Base-by-base conservation (phyloP, 768 basidiomycete genomes). In the Dentipellis sp. region DNA sequence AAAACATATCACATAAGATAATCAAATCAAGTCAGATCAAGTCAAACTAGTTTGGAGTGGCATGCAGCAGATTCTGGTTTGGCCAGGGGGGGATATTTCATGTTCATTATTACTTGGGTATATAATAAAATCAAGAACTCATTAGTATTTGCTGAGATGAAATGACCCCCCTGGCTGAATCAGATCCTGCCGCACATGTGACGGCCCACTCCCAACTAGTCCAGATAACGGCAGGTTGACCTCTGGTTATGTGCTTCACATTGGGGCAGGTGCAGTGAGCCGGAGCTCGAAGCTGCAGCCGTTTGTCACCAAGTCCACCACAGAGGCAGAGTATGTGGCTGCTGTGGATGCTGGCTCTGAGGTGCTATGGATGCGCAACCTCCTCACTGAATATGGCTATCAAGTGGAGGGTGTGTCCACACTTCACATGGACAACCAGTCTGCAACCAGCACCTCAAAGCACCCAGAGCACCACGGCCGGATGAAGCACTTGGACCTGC, bases 401-500 rank as follows among this genome's bases (percentile, higher is more conserved):
- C 22, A 45, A 0, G 38, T 55, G 0, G 10, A 34, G 6, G 9
- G 14, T 1, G 61, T 66, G 1, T 52, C 60, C 1, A 50, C 55
- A 0, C 39, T 72, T 1, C 59, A 39, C 12, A 29, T 47, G 4
- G 71, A 73, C 63, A 73, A 71, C 56, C 62, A 64, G 58, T 64
- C 63, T 1, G 65, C 74, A 1, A 67, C 70, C 47, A 48, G 49
- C 6, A 51, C 72, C 19, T 40, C 66, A 0, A 58, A 64, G 42
- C 60, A 69, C 47, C 63, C 65, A 16, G 52, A 56, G 9, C 64
- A 63, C 55, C 72, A 74, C 54, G 54, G 61, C 10, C 56, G 68
- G 14, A 62, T 69, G 10, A 73, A 74, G 57, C 72, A 75, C 59
- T 73, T 75, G 57, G 66, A 69, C 45, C 65, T 74, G 16, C 64